Conservation (phyloP, 148 eudicot species). For the Rhododendron molle region DNA sequence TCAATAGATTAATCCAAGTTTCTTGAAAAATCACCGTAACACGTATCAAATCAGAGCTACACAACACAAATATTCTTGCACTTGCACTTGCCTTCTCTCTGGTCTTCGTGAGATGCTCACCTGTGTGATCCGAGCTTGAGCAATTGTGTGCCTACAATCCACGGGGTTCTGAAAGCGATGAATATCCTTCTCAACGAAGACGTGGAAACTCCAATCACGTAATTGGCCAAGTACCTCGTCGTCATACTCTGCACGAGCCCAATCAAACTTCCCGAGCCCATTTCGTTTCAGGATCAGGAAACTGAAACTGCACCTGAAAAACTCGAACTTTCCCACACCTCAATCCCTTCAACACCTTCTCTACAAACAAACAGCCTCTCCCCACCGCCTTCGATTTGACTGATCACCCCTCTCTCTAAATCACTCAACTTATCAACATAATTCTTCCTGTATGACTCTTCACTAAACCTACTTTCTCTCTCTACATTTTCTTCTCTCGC, state of each 20-base stretch:
- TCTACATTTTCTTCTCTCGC: conserved; percentile 19
- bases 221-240: neutral
- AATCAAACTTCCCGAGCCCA: neutral
- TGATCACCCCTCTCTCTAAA: conserved; percentile 51
- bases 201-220: neutral
- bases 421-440: conserved; percentile 70
- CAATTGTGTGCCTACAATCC: neutral
- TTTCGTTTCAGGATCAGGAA: conserved; percentile 14
- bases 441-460: conserved; percentile 59
- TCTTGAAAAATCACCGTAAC: neutral
- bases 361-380: conserved; percentile 78
- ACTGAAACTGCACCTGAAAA: conserved; percentile 38
- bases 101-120: neutral
- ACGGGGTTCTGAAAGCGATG: neutral
- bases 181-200: neutral
- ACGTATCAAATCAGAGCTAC: neutral
- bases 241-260: neutral
- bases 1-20: neutral
- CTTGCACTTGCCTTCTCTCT: neutral
- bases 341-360: conserved; percentile 78
- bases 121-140: neutral
- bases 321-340: conserved; percentile 85
- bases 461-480: conserved; percentile 19
- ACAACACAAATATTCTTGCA: neutral
- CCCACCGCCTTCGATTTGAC: conserved; percentile 70